These are phyloP conservation scores for Chaetomidium leptoderma DNA, from an alignment of 495 filamentous ascomycete species.

Conservation along the genomic window DNA sequence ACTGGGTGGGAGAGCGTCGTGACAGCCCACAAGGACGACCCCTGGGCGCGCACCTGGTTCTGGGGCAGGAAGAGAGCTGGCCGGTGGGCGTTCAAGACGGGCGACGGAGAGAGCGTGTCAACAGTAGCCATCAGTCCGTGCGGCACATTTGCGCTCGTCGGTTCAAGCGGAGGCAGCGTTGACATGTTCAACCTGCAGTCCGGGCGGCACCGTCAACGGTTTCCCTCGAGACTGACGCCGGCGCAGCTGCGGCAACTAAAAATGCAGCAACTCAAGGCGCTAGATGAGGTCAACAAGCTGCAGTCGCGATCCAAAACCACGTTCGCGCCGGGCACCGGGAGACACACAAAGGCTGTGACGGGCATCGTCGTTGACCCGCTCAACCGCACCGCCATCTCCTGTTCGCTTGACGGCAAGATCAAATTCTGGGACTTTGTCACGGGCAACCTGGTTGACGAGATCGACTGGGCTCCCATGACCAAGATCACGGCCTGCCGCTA, in stretches of 20 bases:
- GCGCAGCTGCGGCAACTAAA: conserved; percentile 60
- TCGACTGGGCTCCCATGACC: conserved; percentile 82
- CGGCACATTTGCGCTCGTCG: conserved; percentile 90
- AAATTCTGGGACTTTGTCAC: conserved; percentile 96
- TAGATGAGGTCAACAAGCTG: conserved; percentile 47
- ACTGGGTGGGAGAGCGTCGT: conserved; percentile 97
- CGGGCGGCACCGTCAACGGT: conserved; percentile 76
- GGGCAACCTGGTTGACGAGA: conserved; percentile 70
- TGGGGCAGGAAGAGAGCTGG: conserved; percentile 92
- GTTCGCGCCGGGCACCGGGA: conserved; percentile 50
- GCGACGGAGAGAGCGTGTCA: conserved; percentile 77
- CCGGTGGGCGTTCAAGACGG: conserved; percentile 85
- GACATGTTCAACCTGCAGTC: conserved; percentile 97
- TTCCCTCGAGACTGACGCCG: conserved; percentile 65
- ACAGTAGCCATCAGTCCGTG: conserved; percentile 84
- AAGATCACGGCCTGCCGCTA: conserved; percentile 71
- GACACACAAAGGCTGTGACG: conserved; percentile 77
- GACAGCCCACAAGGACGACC: conserved; percentile 85
- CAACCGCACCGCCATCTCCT: conserved; percentile 78
- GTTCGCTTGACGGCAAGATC: conserved; percentile 84
- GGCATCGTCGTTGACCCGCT: conserved; percentile 80
- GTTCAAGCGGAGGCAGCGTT: conserved; percentile 73
- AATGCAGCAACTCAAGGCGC: conserved; percentile 47
- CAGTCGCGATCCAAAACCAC: conserved; percentile 36
- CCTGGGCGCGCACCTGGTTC: conserved; percentile 89